Evolutionary conservation across 1,139 yeast genomes (phyloP).

Genomic region (Debaryomyces sp.): DNA sequence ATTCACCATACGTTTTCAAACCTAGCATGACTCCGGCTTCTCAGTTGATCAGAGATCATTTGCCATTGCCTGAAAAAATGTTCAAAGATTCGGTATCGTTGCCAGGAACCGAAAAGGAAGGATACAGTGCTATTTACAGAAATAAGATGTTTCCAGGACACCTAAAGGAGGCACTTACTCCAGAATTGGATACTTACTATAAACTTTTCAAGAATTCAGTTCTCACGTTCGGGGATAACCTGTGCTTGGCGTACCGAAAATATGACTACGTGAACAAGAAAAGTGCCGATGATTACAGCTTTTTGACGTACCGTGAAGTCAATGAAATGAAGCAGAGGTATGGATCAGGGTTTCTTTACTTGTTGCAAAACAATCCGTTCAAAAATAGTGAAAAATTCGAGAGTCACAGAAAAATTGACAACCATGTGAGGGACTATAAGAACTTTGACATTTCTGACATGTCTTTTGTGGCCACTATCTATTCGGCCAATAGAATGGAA

Average conservation of each 20-base stretch:
- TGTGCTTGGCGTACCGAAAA: constrained; percentile 34
- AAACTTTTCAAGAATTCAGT: constrained; percentile 27
- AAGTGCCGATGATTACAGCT: constrained; percentile 22
- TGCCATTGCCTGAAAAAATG: constrained; percentile 27
- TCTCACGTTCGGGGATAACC: constrained; percentile 19
- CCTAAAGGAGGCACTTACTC: constrained; percentile 24
- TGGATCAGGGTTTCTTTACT: constrained; percentile 36
- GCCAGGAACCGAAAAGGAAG: constrained; percentile 32
- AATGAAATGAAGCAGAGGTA: constrained; percentile 24
- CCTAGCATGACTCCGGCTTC: constrained; percentile 14
- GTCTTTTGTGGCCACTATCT: constrained; percentile 39
- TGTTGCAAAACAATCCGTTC: constrained; percentile 32
- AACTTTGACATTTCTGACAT: constrained; percentile 24
- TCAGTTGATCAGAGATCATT: constrained; percentile 15
- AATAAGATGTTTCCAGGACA: constrained; percentile 27
- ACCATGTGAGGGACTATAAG: constrained; percentile 25
- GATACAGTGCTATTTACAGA: constrained; percentile 37
- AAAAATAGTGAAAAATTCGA: constrained; percentile 21
- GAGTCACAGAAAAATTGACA: constrained; percentile 30
- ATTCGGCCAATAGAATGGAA: constrained; percentile 39
- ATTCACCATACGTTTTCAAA: constrained; percentile 23
- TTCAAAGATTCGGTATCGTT: constrained; percentile 25
- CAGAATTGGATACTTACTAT: constrained; percentile 33
- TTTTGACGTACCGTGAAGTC: constrained; percentile 15
- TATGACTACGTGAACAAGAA: constrained; percentile 31